Base-by-base conservation (phyloP, 768 basidiomycete genomes). In the Xanthoconium purpureum region DNA sequence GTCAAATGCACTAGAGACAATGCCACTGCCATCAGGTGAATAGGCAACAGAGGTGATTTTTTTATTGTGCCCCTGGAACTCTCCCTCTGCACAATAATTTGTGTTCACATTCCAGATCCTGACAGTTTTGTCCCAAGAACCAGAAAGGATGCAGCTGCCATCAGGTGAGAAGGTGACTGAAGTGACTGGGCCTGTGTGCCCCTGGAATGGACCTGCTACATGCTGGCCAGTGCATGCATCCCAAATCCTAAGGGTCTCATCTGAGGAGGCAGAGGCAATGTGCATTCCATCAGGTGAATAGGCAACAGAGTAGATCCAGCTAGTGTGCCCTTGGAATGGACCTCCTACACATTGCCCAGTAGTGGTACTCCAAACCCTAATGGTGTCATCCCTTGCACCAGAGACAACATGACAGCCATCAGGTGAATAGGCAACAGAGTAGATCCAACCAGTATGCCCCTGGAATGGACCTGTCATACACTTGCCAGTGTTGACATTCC, bases 211-310 rank as follows among this genome's bases (percentile, higher is more conserved):
- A 40, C 55, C 50, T 53, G 44, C 59, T 43, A 68, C 29, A 60
- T 40, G 24, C 15, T 55, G 46, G 17, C 65, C 44, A 50, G 50
- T 55, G 11, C 1, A 37, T 54, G 50, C 39, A 63, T 66, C 4
- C 66, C 66, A 68, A 17, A 69, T 54, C 46, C 43, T 64, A 3
- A 70, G 30, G 2, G 58, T 61, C 1, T 17, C 36, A 39, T 71
- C 61, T n/a, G 30, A 3, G 4, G 65, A 66, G 6, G 56, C 72
- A 54, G 69, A 68, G 24, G 49, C 68, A 40, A 74, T 52, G 9
- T 54, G 49, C 29, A 11, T 59, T 11, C 62, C 58, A 63, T 72
- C 59, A 37, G 61, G 60, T 14, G 71, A 71, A 45, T 66, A 59
- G 18, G 59, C 68, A 50, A 70, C 38, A 53, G 63, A 62, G 11